Base-by-base conservation (phyloP, 345 rosid genomes). In the Erodium maritimum region DNA sequence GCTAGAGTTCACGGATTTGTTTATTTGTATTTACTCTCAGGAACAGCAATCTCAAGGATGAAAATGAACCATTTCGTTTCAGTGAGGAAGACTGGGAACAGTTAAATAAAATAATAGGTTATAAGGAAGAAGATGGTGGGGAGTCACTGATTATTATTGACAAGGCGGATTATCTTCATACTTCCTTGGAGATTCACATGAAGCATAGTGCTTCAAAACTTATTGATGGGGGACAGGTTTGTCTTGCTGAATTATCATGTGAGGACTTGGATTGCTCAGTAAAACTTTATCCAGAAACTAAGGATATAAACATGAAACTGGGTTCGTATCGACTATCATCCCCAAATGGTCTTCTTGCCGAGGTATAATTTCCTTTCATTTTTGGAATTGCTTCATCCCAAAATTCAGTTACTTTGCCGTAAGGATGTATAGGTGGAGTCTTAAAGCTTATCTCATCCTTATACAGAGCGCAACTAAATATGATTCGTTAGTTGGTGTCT, bases 171-270 rank as follows among this genome's bases (percentile, higher is more conserved):
- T 59, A 70, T 65, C 85, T 93, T 63, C 82, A 85, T 65, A 87
- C 83, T 50, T 78, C 61, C 67, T 55, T 93, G 81, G 97, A 93
- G 69, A 79, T 93, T 65, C 86, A 80, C 73, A 85, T 89, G 96
- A 82, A 73, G 72, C 97, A 77, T 77, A 93, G 84, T 70, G 99
- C 99, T 72, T 70, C 99, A 56, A 93, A 83, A 78, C 99, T 93
- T 62, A 70, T 79, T 53, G 95, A 80, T 67, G 89, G 73, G 65
- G 73, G 61, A 61, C 77, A 65, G 64, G 77, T 76, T 54, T 77
- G 80, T 68, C 85, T 93, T 68, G 95, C 99, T 69, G 96, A 86
- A 55, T 75, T 93, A 74, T 93, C 99, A 23, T 83, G 90, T 69
- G 89, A 93, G 61, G 84, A 63, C 69, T 80, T 93, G 56, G 80